A percentile compares a stretch with the other conserved stretches of the same genome.
phyloP scores from a whole-genome alignment of 148 eudicot genomes.

The Vaccinium macrocarpon region DNA sequence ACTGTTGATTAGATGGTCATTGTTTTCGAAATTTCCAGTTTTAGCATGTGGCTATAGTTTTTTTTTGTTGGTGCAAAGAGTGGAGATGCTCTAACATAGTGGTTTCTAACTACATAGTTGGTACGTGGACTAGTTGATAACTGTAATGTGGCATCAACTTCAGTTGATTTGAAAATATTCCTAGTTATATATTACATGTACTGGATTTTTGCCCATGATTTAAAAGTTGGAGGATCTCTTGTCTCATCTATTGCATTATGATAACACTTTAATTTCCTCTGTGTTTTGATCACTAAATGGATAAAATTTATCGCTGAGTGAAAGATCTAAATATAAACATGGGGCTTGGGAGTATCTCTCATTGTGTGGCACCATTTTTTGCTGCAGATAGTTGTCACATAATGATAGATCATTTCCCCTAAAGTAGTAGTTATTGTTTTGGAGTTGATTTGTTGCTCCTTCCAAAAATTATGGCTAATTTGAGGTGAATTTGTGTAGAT shows the following conservation, averaged over 20 bases:
- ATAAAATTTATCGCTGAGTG: background rate
- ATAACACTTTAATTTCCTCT: background rate
- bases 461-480: slow-evolving; percentile 2
- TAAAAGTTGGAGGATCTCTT: slow-evolving; percentile 1
- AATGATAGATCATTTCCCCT: background rate
- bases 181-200: background rate
- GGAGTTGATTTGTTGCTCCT: slow-evolving; percentile 11
- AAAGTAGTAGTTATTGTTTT: slow-evolving; percentile 5
- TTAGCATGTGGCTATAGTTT: background rate
- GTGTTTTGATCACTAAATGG: background rate
- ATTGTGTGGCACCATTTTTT: background rate
- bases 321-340: slow-evolving; percentile 3
- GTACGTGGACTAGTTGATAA: background rate
- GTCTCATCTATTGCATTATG: background rate
- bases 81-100: background rate
- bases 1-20: background rate
- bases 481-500: slow-evolving; percentile 43
- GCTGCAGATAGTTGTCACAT: background rate
- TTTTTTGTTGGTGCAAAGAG: background rate
- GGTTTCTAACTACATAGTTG: background rate
- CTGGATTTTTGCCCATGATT: background rate
- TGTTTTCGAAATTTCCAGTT: background rate
- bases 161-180: background rate
- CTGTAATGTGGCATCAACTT: background rate
- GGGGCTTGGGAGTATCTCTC: background rate